These are phyloP conservation scores for Trichoderma brevicompactum DNA, from an alignment of 2,329 filamentous ascomycete species.

Conservation along the genomic window DNA sequence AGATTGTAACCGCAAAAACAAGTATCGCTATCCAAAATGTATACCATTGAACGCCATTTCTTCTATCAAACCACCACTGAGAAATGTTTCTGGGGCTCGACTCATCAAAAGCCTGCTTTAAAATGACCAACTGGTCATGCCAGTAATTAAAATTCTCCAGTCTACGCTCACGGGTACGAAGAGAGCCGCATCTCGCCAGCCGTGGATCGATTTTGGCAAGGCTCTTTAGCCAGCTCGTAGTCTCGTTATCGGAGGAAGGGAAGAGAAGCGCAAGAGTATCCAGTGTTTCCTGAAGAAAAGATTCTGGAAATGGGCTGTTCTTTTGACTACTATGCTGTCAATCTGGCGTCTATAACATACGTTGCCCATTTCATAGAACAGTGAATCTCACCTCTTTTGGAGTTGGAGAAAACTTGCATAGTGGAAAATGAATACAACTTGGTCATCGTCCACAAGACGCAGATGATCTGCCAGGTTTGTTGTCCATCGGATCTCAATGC, in stretches of 20 bases:
- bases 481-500: slow-evolving; percentile 44
- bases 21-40: slow-evolving; percentile 51
- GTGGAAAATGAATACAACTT: slow-evolving; percentile 46
- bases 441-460: slow-evolving; percentile 45
- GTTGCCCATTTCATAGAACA: neutral
- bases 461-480: slow-evolving; percentile 49
- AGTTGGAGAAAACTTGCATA: slow-evolving; percentile 45
- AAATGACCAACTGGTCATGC: slow-evolving; percentile 48
- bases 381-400: slow-evolving; percentile 32
- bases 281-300: slow-evolving; percentile 44
- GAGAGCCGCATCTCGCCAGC: slow-evolving; percentile 37
- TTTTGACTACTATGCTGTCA: neutral
- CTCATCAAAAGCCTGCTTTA: slow-evolving; percentile 50
- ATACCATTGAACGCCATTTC: slow-evolving; percentile 51
- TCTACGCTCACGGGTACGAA: slow-evolving; percentile 37
- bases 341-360: neutral
- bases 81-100: slow-evolving; percentile 41
- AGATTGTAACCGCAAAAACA: slow-evolving; percentile 38
- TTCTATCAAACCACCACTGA: slow-evolving; percentile 50
- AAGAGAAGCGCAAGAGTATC: slow-evolving; percentile 45
- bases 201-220: slow-evolving; percentile 36
- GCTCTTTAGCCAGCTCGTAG: slow-evolving; percentile 35
- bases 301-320: slow-evolving; percentile 37
- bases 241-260: slow-evolving; percentile 37
- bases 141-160: slow-evolving; percentile 45